These are phyloP conservation scores for Aquilaria yunnanensis DNA, from an alignment of 345 rosid genomes.

Conservation along the genomic window DNA sequence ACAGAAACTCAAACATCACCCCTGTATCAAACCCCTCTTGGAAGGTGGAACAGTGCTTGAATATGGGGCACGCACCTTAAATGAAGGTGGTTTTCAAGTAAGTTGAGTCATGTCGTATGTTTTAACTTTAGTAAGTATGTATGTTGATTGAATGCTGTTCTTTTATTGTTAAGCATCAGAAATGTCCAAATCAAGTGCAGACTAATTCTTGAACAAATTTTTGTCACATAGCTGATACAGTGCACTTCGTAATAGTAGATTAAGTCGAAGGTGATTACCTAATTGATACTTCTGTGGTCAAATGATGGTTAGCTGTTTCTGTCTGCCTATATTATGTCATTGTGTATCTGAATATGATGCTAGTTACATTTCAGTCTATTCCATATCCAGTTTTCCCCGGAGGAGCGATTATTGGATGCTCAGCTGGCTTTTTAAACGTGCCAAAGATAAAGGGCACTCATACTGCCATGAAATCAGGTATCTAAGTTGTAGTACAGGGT, in stretches of 20 bases:
- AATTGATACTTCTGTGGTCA: neutral
- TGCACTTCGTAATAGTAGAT: constrained; percentile 4
- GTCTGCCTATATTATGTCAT: constrained; percentile 9
- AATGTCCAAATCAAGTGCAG: neutral
- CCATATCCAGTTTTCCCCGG: constrained; percentile 98
- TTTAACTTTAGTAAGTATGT: neutral
- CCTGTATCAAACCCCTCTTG: constrained; percentile 67
- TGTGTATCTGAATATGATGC: constrained; percentile 54
- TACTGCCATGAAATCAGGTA: constrained; percentile 99
- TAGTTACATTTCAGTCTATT: constrained; percentile 96
- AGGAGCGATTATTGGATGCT: constrained; percentile 93
- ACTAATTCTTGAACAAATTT: neutral
- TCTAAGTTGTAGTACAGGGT: neutral
- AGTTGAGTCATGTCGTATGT: constrained; percentile 14
- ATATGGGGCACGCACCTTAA: constrained; percentile 93
- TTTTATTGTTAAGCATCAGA: neutral
- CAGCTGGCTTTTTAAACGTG: constrained; percentile 95
- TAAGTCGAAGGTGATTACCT: neutral
- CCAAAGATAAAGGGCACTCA: constrained; percentile 99
- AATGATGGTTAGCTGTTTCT: constrained; percentile 1
- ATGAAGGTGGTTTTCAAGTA: constrained; percentile 99
- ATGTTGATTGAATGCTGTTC: neutral
- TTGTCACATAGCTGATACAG: neutral
- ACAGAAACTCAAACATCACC: constrained; percentile 92
- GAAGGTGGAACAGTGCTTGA: constrained; percentile 92